Percentiles rank a stretch among this genome's conserved stretches.
These are phyloP conservation scores for Angomonas deanei DNA, from an alignment of 208 protist species.

Conservation along the genomic window DNA sequence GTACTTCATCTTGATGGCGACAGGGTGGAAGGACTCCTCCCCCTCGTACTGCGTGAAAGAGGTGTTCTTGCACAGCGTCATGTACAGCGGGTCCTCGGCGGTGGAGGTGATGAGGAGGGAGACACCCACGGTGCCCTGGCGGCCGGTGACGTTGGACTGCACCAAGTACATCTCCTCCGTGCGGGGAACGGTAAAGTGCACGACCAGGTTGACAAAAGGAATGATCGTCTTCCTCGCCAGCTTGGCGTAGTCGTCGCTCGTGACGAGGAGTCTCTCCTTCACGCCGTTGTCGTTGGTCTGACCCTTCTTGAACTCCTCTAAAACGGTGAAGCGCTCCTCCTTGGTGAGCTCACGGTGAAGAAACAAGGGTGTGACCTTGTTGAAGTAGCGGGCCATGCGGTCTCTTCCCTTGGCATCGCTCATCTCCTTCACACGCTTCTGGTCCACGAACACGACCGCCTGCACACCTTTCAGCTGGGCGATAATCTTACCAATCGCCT, in stretches of 20 bases:
- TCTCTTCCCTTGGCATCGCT: constrained; percentile 30
- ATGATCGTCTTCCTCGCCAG: constrained; percentile 81
- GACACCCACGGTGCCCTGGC: constrained; percentile 70
- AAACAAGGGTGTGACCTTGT: constrained; percentile 74
- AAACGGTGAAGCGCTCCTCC: constrained; percentile 55
- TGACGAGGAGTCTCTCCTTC: constrained; percentile 83
- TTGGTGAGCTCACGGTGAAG: constrained; percentile 73
- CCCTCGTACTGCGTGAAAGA: constrained; percentile 54
- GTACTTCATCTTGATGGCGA: constrained; percentile 70
- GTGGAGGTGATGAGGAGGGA: constrained; percentile 76
- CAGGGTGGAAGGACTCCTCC: constrained; percentile 60
- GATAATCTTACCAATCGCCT: constrained; percentile 73
- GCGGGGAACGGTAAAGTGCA: constrained; percentile 79
- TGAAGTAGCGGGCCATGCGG: constrained; percentile 66
- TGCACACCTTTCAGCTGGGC: constrained; percentile 85
- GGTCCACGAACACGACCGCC: constrained; percentile 81
- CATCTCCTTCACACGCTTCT: constrained; percentile 81
- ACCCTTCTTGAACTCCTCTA: constrained; percentile 87
- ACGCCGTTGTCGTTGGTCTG: constrained; percentile 71
- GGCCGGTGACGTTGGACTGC: constrained; percentile 76
- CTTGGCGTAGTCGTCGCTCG: constrained; percentile 90
- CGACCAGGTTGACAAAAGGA: constrained; percentile 88
- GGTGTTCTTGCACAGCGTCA: constrained; percentile 55
- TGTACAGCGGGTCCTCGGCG: constrained; percentile 34
- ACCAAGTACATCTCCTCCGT: constrained; percentile 84